These are phyloP conservation scores for Primulina huaijiensis DNA, from an alignment of 257 asterid genomes.

Conservation along the genomic window DNA sequence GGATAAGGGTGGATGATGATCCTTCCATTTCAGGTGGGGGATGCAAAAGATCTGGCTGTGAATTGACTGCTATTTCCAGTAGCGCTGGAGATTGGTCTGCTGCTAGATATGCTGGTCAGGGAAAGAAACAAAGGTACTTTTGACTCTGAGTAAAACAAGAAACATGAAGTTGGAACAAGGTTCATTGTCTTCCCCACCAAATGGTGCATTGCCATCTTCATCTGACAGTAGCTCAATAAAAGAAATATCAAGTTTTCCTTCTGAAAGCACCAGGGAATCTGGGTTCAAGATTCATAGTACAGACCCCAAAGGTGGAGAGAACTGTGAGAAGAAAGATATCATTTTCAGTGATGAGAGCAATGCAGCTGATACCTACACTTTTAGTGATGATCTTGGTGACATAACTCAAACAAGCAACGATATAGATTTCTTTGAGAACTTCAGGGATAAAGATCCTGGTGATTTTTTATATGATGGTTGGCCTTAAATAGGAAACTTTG, in stretches of 20 bases:
- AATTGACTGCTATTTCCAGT: slow-evolving; percentile 32
- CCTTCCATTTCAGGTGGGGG: slow-evolving; percentile 37
- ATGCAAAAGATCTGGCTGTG: slow-evolving; percentile 40
- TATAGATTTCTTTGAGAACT: slow-evolving; percentile 46
- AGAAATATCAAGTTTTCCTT: slow-evolving; percentile 51
- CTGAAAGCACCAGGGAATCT: slow-evolving; percentile 39
- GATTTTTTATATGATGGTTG: slow-evolving; percentile 62
- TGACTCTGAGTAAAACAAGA: slow-evolving; percentile 38
- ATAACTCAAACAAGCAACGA: slow-evolving; percentile 44
- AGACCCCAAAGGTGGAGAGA: slow-evolving; percentile 33
- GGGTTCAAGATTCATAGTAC: slow-evolving; percentile 35
- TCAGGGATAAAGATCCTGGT: slow-evolving; percentile 43
- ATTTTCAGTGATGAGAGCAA: slow-evolving; percentile 36
- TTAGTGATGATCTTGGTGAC: slow-evolving; percentile 13
- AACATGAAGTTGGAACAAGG: slow-evolving; percentile 49
- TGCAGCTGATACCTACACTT: slow-evolving; percentile 41
- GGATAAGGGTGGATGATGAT: slow-evolving; percentile 25
- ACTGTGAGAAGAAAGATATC: slow-evolving; percentile 38
- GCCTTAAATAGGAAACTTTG: slow-evolving; percentile 87
- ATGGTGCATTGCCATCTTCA: slow-evolving; percentile 44
- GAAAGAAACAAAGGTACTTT: slow-evolving; percentile 26
- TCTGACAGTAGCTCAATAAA: slow-evolving; percentile 33
- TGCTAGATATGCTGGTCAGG: slow-evolving; percentile 31
- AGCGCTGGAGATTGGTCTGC: slow-evolving; percentile 32
- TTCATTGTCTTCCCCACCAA: slow-evolving; percentile 37